Base-by-base conservation (phyloP, 768 basidiomycete species). In the Phallus indusiatus region DNA sequence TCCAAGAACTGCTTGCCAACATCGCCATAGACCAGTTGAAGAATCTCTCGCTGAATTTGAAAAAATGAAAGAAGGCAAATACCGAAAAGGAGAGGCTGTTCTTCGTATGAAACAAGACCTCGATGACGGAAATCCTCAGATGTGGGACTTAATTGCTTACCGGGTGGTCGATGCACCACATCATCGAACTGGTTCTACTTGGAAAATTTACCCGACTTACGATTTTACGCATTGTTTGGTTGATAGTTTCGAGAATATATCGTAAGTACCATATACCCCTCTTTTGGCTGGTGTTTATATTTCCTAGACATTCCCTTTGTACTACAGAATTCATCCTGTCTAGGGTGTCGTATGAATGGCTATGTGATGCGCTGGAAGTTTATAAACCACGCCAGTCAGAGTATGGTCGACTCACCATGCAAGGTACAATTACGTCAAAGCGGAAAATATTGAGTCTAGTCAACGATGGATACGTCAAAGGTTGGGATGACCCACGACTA, bases 71-170 rank as follows among this genome's bases (percentile, higher is more conserved):
- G 77, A 85, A 57, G 96, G 96, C 9, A 78, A 84, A 62, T 98
- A 95, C 72, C 78, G 83, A 55, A 93, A 93, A 55, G 94, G 95
- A 65, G 88, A 94, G 71, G 94, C 91, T 37, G 90, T 88, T 63
- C 73, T 99, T 53, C 84, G 96, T 37, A 98, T 99, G 96, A 99
- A 99, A 74, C 91, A 94, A 74, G 91, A 98, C 69, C 74, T 98
- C 24, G 78, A 82, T 50, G 90, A 91, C 61, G 87, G 88, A 12
- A 99, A 98, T 71, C 95, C 95, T 11, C 93, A 94, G 73, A 97
- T 99, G 96, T 99, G 96, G 96, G 96, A 99, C 74, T 73, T 96
- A 56, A 90, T 96, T 36, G 95, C 95, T 7, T 99, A 98, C 70
- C 86, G 96, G 24, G 91, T 98, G 16, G 78, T 97, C 55, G 81